phyloP scores from a whole-genome alignment of 129 eudicot species.

The Centrapalus pauciflorus region DNA sequence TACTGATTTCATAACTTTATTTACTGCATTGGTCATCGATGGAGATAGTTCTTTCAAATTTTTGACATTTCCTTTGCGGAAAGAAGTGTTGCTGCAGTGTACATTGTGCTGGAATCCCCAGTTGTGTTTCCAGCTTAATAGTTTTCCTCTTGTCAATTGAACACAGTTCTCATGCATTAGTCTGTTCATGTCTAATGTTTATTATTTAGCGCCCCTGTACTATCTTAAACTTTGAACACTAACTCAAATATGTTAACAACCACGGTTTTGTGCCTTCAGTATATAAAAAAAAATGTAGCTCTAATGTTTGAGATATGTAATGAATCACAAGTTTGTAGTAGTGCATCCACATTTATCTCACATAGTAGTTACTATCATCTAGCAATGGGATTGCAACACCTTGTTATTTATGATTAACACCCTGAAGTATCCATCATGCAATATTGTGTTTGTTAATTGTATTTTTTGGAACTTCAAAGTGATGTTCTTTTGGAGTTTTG shows the following conservation, averaged over 20 bases:
- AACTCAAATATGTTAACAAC: background rate
- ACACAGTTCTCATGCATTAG: background rate
- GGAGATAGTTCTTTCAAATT: background rate
- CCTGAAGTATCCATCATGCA: background rate
- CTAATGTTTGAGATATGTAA: background rate
- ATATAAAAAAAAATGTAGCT: background rate
- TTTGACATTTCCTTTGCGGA: too few species aligned
- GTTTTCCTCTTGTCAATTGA: background rate
- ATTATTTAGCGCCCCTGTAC: background rate
- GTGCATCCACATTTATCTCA: background rate
- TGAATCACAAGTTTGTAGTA: too few species aligned
- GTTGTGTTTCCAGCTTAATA: background rate
- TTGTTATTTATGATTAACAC: background rate
- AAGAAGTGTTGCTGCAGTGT: background rate
- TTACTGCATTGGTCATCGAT: background rate
- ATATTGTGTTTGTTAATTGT: background rate
- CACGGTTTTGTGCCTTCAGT: too few species aligned
- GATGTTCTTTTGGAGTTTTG: background rate
- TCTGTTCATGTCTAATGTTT: background rate
- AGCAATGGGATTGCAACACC: background rate
- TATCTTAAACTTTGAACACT: background rate
- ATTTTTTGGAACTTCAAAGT: background rate
- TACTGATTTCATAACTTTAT: background rate
- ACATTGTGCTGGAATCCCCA: background rate
- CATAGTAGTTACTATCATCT: background rate